phyloP scores from a whole-genome alignment of 306 rosid species.

The Cicer chorassanicum region DNA sequence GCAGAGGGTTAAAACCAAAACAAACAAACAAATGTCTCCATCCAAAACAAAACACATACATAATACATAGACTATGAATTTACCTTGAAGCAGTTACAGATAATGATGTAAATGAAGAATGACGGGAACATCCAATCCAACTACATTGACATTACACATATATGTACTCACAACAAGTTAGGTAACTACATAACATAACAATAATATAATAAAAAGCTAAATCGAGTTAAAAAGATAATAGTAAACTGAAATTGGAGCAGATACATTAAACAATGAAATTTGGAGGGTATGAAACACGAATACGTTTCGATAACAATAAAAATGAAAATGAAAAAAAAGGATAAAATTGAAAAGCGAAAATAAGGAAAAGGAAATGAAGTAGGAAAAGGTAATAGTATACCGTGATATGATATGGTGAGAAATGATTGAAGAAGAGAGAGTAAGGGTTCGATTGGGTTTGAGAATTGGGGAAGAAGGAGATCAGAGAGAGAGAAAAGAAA shows the following conservation, averaged over 20 bases:
- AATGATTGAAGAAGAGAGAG: conserved; percentile 10
- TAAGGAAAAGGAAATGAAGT: neutral
- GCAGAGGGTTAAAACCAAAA: no score
- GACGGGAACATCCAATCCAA: conserved; percentile 27
- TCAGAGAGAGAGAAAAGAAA: neutral
- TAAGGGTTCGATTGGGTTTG: conserved; percentile 26
- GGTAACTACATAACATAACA: conserved; percentile 27
- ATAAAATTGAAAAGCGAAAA: neutral
- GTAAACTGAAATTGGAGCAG: conserved; percentile 25
- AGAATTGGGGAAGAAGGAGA: conserved; percentile 1
- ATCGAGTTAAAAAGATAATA: conserved; percentile 35
- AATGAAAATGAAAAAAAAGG: no score
- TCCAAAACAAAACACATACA: neutral
- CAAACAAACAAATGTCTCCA: neutral
- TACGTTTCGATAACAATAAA: neutral
- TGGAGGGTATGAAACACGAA: conserved; percentile 13
- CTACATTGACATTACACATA: conserved; percentile 21
- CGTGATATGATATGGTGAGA: neutral
- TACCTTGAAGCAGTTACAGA: conserved; percentile 31
- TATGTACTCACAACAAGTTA: conserved; percentile 38
- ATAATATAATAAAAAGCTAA: conserved; percentile 10
- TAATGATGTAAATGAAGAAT: conserved; percentile 26
- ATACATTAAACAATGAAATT: conserved; percentile 27
- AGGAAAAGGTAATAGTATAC: neutral
- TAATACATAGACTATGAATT: conserved; percentile 13